Base-by-base conservation (phyloP, 1,139 yeast species). In the Hyphopichia burtonii region DNA sequence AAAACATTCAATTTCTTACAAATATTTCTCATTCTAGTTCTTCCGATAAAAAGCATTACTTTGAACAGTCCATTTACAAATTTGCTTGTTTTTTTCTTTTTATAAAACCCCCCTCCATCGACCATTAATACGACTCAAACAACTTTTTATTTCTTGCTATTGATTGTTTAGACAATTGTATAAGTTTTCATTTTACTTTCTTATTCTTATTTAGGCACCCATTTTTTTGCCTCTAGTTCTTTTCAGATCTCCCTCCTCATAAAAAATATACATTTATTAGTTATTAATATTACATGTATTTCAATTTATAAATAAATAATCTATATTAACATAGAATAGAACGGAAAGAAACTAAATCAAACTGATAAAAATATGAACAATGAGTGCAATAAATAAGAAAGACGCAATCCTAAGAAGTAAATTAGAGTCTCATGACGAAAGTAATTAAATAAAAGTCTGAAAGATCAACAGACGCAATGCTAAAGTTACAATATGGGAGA, bases 1-100 rank as follows among this genome's bases (percentile, higher is more conserved):
- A 66, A 61, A 34, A 34, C 9, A 16, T 5, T 20, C 4, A n/a
- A 31, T 32, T 28, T 33, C 20, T 22, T 22, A 25, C 28, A 25
- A 6, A 20, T 20, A 20, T 8, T 20, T 15, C 30, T 22, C 38
- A 27, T 31, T 39, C 19, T 36, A 20, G 15, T 40, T 36, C 34
- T 36, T 36, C 33, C 17, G 23, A 22, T 23, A 35, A 30, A 30
- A 17, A 30, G 15, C 11, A 20, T 20, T 20, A 20, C 23, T 20
- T 20, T 8, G 23, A 20, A 27, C 31, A 11, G 15, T 27, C 11
- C 11, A 7, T 27, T 27, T 27, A 7, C n/a, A 11, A 11, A 30
- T n/a, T 30, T 14, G 8, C 32, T 30, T 30, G 18, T n/a, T 30
- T 27, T 27, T 27, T n/a, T 30, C 17, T n/a, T 30, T 5, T 11